Conservation (phyloP, 306 rosid species). For the Gynostemma pentaphyllum region DNA sequence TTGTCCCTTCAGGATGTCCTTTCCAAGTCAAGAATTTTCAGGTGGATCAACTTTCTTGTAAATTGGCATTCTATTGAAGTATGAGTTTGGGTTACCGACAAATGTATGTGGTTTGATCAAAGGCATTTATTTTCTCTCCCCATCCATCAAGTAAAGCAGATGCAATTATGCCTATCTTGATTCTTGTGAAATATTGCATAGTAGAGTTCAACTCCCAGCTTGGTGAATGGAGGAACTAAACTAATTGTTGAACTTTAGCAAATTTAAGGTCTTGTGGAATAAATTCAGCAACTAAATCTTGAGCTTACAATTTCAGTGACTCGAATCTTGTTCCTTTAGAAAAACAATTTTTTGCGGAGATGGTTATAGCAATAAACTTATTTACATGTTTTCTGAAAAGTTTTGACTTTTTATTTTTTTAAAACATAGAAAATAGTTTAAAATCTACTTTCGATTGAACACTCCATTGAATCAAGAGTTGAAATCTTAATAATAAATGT, state of each 20-base stretch:
- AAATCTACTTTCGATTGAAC: not conserved
- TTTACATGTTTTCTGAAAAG: not conserved
- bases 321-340: not conserved
- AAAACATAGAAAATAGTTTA: not conserved
- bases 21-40: slow-evolving; percentile 80
- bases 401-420: not conserved
- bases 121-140: not conserved
- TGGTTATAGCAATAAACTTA: not conserved
- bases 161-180: not conserved
- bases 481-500: no score
- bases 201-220: not conserved
- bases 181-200: not conserved
- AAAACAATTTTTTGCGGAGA: not conserved
- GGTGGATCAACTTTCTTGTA: slow-evolving; percentile 31
- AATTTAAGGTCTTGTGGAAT: not conserved
- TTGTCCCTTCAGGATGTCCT: slow-evolving; percentile 97
- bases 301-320: not conserved
- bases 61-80: no score
- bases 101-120: not conserved
- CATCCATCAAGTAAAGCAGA: not conserved
- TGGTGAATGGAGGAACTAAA: not conserved
- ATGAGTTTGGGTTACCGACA: not conserved
- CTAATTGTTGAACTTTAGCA: not conserved
- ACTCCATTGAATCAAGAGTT: no score
- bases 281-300: not conserved